These are phyloP conservation scores for Microcyclospora pomicola DNA, from an alignment of 2,329 filamentous ascomycete species.

Conservation along the genomic window DNA sequence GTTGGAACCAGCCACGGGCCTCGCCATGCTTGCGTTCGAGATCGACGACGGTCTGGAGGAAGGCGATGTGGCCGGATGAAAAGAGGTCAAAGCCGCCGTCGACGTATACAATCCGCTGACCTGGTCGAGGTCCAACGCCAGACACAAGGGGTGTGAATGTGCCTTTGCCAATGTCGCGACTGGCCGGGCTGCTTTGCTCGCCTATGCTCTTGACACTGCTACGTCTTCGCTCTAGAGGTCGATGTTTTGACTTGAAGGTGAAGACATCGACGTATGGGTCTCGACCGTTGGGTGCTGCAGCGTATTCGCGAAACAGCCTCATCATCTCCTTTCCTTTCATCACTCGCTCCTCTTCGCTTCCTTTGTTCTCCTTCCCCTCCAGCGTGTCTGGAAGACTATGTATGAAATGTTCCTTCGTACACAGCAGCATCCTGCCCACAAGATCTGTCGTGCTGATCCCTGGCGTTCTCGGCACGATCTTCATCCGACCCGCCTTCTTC, in stretches of 20 bases:
- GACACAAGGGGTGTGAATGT: slow-evolving; percentile 54
- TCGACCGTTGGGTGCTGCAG: slow-evolving; percentile 70
- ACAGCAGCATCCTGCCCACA: slow-evolving; percentile 94
- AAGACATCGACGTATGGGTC: slow-evolving; percentile 71
- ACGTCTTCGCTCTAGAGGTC: slow-evolving; percentile 1
- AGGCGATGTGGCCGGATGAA: slow-evolving; percentile 92
- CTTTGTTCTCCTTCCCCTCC: slow-evolving; percentile 57
- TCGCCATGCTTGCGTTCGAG: slow-evolving; percentile 57
- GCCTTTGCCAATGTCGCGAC: slow-evolving; percentile 38
- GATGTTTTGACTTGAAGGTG: slow-evolving; percentile 46
- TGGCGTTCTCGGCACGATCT: slow-evolving; percentile 90
- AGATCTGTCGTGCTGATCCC: slow-evolving; percentile 95
- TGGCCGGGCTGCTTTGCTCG: neutral
- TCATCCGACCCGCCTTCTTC: slow-evolving; percentile 85
- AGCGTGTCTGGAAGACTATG: slow-evolving; percentile 48
- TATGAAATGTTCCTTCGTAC: slow-evolving; percentile 41
- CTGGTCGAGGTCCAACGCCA: slow-evolving; percentile 57
- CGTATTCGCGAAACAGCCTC: slow-evolving; percentile 69
- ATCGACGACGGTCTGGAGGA: slow-evolving; percentile 63
- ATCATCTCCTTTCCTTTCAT: slow-evolving; percentile 54
- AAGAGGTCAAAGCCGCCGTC: slow-evolving; percentile 96
- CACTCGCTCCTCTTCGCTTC: slow-evolving; percentile 52
- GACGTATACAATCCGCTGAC: slow-evolving; percentile 82
- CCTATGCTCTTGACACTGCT: neutral
- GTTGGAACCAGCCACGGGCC: slow-evolving; percentile 59